phyloP scores from a whole-genome alignment of 176 grass and related monocot genomes.

The Secale cereale region DNA sequence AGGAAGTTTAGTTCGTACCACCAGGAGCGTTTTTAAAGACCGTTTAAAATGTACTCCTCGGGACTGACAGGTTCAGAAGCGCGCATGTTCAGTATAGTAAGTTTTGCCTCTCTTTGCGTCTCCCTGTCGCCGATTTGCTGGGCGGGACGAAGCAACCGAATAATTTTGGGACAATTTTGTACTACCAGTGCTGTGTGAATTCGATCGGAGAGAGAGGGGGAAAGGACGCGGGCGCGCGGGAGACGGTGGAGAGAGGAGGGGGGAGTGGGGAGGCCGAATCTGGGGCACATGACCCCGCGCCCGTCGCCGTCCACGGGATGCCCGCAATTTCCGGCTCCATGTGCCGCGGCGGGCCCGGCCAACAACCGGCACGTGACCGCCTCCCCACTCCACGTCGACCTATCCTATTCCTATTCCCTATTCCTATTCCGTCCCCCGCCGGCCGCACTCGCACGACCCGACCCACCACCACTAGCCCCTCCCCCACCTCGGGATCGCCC shows the following conservation, averaged over 20 bases:
- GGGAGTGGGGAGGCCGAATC: slow-evolving; percentile 40
- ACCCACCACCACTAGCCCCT: background rate
- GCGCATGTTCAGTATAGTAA: background rate
- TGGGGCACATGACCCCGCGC: slow-evolving; percentile 44
- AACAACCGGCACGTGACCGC: slow-evolving; percentile 38
- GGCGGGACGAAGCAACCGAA: background rate
- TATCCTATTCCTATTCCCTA: background rate
- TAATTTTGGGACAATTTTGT: background rate
- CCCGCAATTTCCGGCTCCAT: slow-evolving; percentile 69
- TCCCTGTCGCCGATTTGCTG: no score
- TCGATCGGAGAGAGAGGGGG: background rate
- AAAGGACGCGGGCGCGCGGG: background rate
- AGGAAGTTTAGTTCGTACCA: background rate
- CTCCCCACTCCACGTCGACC: background rate
- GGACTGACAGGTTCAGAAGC: background rate
- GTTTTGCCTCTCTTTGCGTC: background rate
- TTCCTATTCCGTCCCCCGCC: background rate
- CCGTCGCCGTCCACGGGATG: slow-evolving; percentile 46
- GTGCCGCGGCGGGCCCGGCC: slow-evolving; percentile 31
- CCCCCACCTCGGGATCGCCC: slow-evolving; percentile 27
- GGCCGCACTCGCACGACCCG: background rate
- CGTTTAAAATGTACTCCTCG: background rate
- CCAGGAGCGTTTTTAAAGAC: background rate
- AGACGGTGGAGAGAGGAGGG: background rate
- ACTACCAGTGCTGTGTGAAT: background rate